Evolutionary conservation across 1,284 basidiomycete genomes (phyloP).

Genomic region (Irpex rosettiformis): DNA sequence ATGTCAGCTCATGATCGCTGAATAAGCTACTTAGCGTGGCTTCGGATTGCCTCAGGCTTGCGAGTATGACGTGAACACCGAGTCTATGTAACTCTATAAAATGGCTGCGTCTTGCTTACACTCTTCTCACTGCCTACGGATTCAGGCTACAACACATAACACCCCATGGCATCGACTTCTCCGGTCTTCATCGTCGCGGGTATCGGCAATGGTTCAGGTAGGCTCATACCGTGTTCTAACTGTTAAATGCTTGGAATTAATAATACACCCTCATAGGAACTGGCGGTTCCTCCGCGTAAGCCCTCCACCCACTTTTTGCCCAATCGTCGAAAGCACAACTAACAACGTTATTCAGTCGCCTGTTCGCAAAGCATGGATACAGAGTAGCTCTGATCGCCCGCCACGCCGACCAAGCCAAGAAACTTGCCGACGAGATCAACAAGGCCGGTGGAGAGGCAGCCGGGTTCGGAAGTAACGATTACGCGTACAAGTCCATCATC

Average conservation of each 20-base stretch:
- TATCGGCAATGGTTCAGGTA: neutral
- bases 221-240: neutral
- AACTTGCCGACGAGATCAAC: slow-evolving; percentile 54
- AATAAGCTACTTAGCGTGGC: neutral
- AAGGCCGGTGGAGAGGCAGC: slow-evolving; percentile 54
- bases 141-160: no score
- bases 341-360: slow-evolving; percentile 37
- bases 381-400: slow-evolving; percentile 67
- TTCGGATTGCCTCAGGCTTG: neutral
- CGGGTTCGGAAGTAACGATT: slow-evolving; percentile 56
- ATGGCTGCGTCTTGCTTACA: no score
- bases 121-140: no score
- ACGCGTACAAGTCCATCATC: slow-evolving; percentile 50
- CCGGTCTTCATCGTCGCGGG: neutral
- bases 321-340: neutral
- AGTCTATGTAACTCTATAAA: neutral
- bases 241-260: neutral
- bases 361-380: slow-evolving; percentile 66
- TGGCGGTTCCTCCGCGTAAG: neutral
- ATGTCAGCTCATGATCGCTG: neutral
- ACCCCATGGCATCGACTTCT: neutral
- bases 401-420: slow-evolving; percentile 47
- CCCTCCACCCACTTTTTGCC: no score
- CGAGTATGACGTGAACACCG: neutral
- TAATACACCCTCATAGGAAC: neutral